Percentiles rank a stretch among this genome's conserved stretches.
Evolutionary conservation across 176 grass and related monocot genomes (phyloP).

Genomic region (Raddia distichophylla): DNA sequence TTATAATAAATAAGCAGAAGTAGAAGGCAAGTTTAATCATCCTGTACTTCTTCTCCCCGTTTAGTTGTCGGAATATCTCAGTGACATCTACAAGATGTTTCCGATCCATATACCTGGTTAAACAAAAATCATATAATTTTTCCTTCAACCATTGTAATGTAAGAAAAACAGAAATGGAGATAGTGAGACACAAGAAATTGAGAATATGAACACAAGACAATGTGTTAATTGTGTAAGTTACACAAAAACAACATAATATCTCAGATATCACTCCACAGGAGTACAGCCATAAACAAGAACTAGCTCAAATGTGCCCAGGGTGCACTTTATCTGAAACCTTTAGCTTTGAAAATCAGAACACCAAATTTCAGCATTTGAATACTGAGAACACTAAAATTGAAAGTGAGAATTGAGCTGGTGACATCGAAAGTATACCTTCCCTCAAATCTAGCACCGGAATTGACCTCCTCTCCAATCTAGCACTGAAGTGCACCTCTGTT

Average conservation of each 20-base stretch:
- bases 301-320: neutral
- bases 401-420: too few species aligned
- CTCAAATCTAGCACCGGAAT: too few species aligned
- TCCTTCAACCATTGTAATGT: neutral
- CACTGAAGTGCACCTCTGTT: too few species aligned
- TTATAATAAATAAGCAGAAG: slow-evolving; percentile 86
- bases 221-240: neutral
- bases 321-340: slow-evolving; percentile 3
- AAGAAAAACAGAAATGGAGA: slow-evolving; percentile 1
- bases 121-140: neutral
- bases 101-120: slow-evolving; percentile 66
- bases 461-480: too few species aligned
- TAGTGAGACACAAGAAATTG: neutral
- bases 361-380: neutral
- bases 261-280: neutral
- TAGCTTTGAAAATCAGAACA: neutral
- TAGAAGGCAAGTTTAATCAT: slow-evolving; percentile 91
- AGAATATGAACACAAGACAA: neutral
- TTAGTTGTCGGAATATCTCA: slow-evolving; percentile 78
- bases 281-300: neutral
- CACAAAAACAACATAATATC: slow-evolving; percentile 18
- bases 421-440: too few species aligned
- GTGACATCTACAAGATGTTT: slow-evolving; percentile 95
- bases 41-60: slow-evolving; percentile 87
- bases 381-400: neutral